Conservation (phyloP, 352 stramenopile genomes). For the Phytophthora brassicae region DNA sequence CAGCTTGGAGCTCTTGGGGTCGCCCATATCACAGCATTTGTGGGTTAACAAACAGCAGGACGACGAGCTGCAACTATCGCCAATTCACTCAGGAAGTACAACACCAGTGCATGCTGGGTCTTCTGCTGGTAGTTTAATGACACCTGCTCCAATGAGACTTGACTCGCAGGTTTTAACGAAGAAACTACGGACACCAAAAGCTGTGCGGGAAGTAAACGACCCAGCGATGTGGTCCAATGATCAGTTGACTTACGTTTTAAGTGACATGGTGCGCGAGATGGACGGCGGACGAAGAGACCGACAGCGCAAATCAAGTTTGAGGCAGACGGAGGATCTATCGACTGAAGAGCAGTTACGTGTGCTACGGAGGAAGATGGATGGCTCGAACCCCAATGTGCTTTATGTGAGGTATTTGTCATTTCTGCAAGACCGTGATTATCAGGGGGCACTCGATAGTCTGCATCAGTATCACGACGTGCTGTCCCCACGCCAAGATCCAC, state of each 20-base stretch:
- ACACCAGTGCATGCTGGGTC: constrained; percentile 11
- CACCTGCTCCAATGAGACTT: constrained; percentile 10
- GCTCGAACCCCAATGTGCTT: constrained; percentile 51
- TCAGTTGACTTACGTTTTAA: constrained; percentile 61
- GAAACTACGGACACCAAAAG: constrained; percentile 7
- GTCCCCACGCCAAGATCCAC: constrained; percentile 49
- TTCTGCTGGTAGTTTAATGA: constrained; percentile 15
- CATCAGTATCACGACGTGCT: constrained; percentile 94
- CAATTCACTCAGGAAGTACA: constrained; percentile 24
- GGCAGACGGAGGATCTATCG: neutral
- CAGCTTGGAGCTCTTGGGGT: constrained; percentile 26
- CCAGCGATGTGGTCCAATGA: constrained; percentile 50
- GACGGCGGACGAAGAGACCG: constrained; percentile 24
- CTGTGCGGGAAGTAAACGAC: constrained; percentile 32
- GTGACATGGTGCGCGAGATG: constrained; percentile 39
- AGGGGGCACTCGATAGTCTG: constrained; percentile 86
- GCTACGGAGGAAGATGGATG: constrained; percentile 30
- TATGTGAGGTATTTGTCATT: constrained; percentile 89
- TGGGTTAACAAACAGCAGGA: constrained; percentile 32
- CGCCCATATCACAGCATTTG: constrained; percentile 28
- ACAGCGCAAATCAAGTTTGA: neutral
- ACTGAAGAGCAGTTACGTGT: constrained; percentile 23
- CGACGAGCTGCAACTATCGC: constrained; percentile 39
- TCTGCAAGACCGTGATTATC: constrained; percentile 81
- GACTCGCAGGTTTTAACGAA: constrained; percentile 9